Percentiles rank a stretch among this genome's conserved stretches.
These are phyloP conservation scores for Fraxinus anomala DNA, from an alignment of 257 asterid species.

Conservation along the genomic window DNA sequence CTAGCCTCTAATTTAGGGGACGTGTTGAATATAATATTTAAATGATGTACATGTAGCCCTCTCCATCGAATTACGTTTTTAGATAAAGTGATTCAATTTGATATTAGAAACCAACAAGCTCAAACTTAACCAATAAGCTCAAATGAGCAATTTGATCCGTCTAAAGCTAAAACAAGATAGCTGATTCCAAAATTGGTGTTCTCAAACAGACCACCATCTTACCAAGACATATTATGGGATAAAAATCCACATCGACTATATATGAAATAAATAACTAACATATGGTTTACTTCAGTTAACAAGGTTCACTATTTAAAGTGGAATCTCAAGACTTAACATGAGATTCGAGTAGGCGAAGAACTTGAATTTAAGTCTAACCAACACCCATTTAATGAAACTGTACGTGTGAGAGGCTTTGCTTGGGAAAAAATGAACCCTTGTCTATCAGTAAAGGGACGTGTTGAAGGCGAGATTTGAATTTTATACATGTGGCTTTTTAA, in stretches of 20 bases:
- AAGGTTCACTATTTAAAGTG: neutral
- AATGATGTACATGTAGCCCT: neutral
- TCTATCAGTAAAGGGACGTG: neutral
- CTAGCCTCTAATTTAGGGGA: neutral
- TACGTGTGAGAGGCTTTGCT: neutral
- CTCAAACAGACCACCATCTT: neutral
- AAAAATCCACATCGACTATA: neutral
- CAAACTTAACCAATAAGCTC: neutral
- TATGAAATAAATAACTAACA: neutral
- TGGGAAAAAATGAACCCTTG: neutral
- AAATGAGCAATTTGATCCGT: too few relatives aligned
- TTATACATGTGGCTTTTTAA: neutral
- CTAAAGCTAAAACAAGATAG: neutral
- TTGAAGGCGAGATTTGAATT: neutral
- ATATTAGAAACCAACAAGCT: neutral
- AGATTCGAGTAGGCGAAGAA: neutral
- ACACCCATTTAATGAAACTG: neutral
- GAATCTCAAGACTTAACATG: neutral
- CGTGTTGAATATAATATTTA: neutral
- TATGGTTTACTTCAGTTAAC: neutral
- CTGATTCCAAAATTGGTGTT: too few relatives aligned
- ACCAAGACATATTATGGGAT: neutral
- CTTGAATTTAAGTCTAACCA: neutral
- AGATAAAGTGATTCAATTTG: neutral
- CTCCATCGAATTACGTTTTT: neutral